Conservation (phyloP, 306 rosid species). For the Astragalus membranaceus region DNA sequence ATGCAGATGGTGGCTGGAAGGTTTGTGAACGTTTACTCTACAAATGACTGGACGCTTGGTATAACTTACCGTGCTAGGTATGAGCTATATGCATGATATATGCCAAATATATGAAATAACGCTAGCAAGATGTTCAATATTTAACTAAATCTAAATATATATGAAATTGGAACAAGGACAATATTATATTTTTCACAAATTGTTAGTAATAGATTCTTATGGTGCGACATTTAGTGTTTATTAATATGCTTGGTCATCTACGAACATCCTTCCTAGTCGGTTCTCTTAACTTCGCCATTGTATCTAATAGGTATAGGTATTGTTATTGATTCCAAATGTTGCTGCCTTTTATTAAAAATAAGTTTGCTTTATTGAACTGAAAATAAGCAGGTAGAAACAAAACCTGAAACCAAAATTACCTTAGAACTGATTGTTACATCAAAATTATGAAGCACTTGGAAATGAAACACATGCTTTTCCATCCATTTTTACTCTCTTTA, state of each 20-base stretch:
- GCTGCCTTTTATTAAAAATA: background rate
- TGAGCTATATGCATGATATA: conserved; percentile 13
- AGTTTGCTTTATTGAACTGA: background rate
- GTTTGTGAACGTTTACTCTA: conserved; percentile 57
- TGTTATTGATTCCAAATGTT: background rate
- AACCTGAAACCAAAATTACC: background rate
- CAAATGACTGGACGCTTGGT: conserved; percentile 63
- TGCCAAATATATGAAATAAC: background rate
- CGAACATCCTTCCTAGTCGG: background rate
- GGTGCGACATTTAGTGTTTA: background rate
- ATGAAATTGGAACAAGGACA: background rate
- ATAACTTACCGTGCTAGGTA: conserved; percentile 58
- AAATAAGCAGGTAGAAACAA: background rate
- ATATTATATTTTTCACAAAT: background rate
- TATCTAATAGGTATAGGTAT: background rate
- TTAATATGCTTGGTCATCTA: background rate
- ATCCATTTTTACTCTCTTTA: conserved; percentile 1
- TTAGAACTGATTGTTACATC: background rate
- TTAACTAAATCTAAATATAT: background rate
- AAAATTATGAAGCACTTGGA: background rate
- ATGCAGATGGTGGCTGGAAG: conserved; percentile 68
- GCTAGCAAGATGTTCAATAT: background rate
- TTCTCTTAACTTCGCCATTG: background rate
- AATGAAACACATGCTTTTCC: background rate
- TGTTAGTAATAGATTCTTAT: background rate